These are phyloP conservation scores for Flueggea neowawraea DNA, from an alignment of 441 rosid species.

Conservation along the genomic window DNA sequence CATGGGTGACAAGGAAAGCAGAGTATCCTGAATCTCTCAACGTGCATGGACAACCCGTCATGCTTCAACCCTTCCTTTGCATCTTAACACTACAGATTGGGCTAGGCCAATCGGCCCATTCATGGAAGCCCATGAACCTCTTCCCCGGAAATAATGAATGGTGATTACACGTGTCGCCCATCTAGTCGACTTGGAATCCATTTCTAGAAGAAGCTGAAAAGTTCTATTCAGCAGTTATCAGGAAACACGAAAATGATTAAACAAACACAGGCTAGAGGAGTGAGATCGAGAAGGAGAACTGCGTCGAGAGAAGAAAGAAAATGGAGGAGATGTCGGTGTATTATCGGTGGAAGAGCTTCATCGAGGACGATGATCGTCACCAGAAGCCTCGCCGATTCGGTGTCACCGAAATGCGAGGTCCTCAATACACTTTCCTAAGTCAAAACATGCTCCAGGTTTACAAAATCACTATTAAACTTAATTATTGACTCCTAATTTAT, in stretches of 20 bases:
- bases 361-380: constrained; percentile 79
- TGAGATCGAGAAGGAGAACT: neutral
- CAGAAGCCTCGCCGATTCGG: constrained; percentile 91
- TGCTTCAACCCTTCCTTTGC: neutral
- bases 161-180: neutral
- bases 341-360: constrained; percentile 71
- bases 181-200: neutral
- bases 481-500: neutral
- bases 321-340: constrained; percentile 36
- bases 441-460: constrained; percentile 39
- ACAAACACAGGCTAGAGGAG: neutral
- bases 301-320: neutral
- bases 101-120: neutral
- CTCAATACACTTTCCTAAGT: constrained; percentile 58
- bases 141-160: no score
- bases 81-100: neutral
- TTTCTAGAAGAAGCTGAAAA: constrained; percentile 51
- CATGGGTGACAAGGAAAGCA: constrained; percentile 63
- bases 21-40: constrained; percentile 13
- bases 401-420: constrained; percentile 86
- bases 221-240: constrained; percentile 15
- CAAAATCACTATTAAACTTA: no score
- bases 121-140: neutral
- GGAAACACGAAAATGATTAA: neutral
- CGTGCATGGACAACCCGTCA: constrained; percentile 6